Evolutionary conservation across 495 filamentous ascomycete species (phyloP).

Genomic region (Neurospora sp.): DNA sequence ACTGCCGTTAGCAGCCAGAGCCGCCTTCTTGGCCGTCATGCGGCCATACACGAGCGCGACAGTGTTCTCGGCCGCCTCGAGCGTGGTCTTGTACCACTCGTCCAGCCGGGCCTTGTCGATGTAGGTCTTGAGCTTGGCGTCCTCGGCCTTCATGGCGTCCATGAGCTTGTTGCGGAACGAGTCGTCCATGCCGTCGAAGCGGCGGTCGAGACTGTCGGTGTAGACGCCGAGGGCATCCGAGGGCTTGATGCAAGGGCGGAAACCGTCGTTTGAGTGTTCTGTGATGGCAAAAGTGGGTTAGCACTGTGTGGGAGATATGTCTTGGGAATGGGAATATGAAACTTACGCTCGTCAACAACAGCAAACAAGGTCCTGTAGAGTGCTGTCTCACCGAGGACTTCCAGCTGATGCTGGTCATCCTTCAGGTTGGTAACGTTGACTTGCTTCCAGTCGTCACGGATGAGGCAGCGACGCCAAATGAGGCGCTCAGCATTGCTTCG

Average conservation of each 20-base stretch:
- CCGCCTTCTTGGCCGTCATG: constrained; percentile 3
- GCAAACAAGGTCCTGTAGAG: constrained; percentile 41
- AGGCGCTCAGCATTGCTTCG: constrained; percentile 52
- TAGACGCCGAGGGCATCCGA: constrained; percentile 44
- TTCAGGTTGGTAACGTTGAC: constrained; percentile 47
- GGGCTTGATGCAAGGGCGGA: constrained; percentile 33
- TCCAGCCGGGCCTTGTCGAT: constrained; percentile 51
- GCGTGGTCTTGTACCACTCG: constrained; percentile 38
- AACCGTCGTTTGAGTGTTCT: constrained; percentile 23
- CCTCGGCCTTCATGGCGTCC: constrained; percentile 47
- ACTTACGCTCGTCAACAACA: constrained; percentile 35
- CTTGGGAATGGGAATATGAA: neutral
- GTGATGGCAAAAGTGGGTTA: constrained; percentile 8
- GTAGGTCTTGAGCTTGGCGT: constrained; percentile 36
- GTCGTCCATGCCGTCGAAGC: constrained; percentile 39
- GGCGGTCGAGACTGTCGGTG: constrained; percentile 40
- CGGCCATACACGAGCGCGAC: constrained; percentile 8
- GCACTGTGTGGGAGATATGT: neutral
- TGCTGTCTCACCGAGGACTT: constrained; percentile 36
- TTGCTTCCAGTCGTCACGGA: constrained; percentile 65
- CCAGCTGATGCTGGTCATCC: constrained; percentile 36
- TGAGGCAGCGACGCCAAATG: constrained; percentile 75
- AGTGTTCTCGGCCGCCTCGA: constrained; percentile 21
- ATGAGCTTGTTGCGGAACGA: constrained; percentile 37
- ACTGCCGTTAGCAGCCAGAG: neutral